Percentiles rank a stretch among this genome's conserved stretches.
These are phyloP conservation scores for Skeletonema marinoi DNA, from an alignment of 108 stramenopile species.

Conservation along the genomic window DNA sequence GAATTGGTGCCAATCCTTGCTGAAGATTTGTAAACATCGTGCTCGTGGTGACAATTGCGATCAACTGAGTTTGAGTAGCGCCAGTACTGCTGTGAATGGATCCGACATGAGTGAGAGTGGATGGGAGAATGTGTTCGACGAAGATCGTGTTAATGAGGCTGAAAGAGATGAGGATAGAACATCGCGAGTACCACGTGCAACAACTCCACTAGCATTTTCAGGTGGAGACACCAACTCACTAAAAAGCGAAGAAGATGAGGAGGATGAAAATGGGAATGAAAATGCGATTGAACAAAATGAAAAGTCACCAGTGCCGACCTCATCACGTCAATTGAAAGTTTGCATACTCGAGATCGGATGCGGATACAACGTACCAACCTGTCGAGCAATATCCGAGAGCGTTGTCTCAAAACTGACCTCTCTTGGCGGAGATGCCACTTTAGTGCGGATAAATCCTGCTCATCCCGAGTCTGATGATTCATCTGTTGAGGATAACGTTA, in stretches of 20 bases:
- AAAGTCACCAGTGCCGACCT: neutral
- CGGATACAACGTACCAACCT: slow-evolving; percentile 55
- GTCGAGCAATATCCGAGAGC: slow-evolving; percentile 29
- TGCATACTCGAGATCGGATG: slow-evolving; percentile 62
- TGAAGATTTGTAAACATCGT: slow-evolving; percentile 38
- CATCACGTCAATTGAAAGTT: slow-evolving; percentile 18
- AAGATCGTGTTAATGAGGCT: neutral
- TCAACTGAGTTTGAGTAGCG: neutral
- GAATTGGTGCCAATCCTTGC: slow-evolving; percentile 26
- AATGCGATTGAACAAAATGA: neutral
- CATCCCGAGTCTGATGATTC: slow-evolving; percentile 40
- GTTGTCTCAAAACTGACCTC: slow-evolving; percentile 6
- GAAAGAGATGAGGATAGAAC: neutral
- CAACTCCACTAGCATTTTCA: neutral
- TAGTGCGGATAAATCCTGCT: slow-evolving; percentile 38
- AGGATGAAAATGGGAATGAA: neutral
- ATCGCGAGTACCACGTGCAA: neutral
- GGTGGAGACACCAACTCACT: neutral
- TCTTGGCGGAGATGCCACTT: slow-evolving; percentile 26
- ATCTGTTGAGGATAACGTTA: slow-evolving; percentile 20
- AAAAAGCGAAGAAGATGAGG: neutral
- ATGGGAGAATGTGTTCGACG: slow-evolving; percentile 9
- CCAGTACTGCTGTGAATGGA: neutral
- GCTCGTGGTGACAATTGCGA: neutral
- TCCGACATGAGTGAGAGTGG: neutral